phyloP scores from a whole-genome alignment of 1,284 basidiomycete species.

The Ceratobasidium sp. region DNA sequence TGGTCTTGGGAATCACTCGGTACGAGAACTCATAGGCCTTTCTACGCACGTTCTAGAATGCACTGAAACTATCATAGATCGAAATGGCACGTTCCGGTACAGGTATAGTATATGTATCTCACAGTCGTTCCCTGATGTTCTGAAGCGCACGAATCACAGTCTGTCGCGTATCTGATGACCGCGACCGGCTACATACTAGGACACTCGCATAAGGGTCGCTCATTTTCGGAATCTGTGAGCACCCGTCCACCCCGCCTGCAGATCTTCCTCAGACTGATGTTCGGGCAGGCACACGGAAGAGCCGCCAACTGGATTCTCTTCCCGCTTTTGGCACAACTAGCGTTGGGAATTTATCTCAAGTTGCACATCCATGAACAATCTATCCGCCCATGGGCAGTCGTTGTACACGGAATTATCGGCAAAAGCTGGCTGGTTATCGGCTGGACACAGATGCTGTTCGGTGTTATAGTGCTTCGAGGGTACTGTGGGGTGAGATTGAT shows the following conservation, averaged over 20 bases:
- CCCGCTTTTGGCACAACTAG: conserved; percentile 71
- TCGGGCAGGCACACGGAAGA: conserved; percentile 60
- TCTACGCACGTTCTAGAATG: not conserved
- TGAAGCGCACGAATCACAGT: conserved; percentile 53
- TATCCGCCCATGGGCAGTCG: conserved; percentile 76
- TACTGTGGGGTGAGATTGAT: conserved; percentile 33
- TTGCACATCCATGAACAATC: conserved; percentile 85
- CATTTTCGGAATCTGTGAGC: conserved; percentile 67
- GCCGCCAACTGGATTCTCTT: conserved; percentile 73
- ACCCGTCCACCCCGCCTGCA: not conserved
- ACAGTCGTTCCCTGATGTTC: conserved; percentile 3
- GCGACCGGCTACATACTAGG: conserved; percentile 76
- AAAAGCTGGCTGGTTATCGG: conserved; percentile 86
- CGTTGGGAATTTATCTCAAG: conserved; percentile 88
- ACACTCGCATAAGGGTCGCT: conserved; percentile 78
- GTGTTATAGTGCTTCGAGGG: conserved; percentile 47
- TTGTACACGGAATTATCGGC: conserved; percentile 80
- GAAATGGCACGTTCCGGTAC: conserved; percentile 85
- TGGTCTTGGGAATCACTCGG: conserved; percentile 82
- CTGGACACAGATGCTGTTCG: conserved; percentile 72
- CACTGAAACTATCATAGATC: conserved; percentile 46
- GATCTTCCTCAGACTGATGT: conserved; percentile 17
- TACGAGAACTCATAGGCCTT: conserved; percentile 50
- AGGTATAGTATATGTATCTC: conserved; percentile 55
- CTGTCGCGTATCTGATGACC: conserved; percentile 70